Percentiles rank a stretch among this genome's conserved stretches.
phyloP scores from a whole-genome alignment of 164 flowering plant species.

The Chimonanthus salicifolius region DNA sequence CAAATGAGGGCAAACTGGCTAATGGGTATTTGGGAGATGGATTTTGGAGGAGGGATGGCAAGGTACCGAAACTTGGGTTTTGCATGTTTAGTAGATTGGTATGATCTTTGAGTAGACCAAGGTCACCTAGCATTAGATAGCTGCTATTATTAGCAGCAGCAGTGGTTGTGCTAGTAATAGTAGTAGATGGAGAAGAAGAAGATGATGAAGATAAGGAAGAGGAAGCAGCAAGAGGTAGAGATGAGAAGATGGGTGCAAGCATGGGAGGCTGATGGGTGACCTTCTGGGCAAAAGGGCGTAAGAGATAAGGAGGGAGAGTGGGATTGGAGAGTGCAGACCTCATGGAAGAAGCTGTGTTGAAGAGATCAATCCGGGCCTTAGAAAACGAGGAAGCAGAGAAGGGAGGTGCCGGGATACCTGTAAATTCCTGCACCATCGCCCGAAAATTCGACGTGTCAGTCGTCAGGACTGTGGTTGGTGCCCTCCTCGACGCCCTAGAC shows the following conservation, averaged over 20 bases:
- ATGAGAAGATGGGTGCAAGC: background rate
- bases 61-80: slow-evolving; percentile 32
- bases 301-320: slow-evolving; percentile 27
- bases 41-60: slow-evolving; percentile 19
- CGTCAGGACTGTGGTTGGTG: slow-evolving; percentile 77
- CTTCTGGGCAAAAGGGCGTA: slow-evolving; percentile 50
- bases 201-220: slow-evolving; percentile 17
- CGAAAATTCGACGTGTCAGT: slow-evolving; percentile 75
- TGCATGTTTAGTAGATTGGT: slow-evolving; percentile 33
- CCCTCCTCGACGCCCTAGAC: slow-evolving; percentile 63
- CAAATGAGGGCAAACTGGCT: slow-evolving; percentile 15
- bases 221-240: slow-evolving; percentile 1
- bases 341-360: slow-evolving; percentile 24
- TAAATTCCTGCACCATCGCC: slow-evolving; percentile 80
- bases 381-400: slow-evolving; percentile 40
- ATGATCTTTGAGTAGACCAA: slow-evolving; percentile 18
- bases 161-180: background rate
- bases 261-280: slow-evolving; percentile 14
- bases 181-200: slow-evolving; percentile 13
- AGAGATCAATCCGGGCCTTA: slow-evolving; percentile 47
- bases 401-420: slow-evolving; percentile 68
- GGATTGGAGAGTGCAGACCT: slow-evolving; percentile 14
- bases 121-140: slow-evolving; percentile 23
- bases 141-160: background rate
- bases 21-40: slow-evolving; percentile 11